Conservation (phyloP, 148 eudicot species). For the Rhododendron molle region DNA sequence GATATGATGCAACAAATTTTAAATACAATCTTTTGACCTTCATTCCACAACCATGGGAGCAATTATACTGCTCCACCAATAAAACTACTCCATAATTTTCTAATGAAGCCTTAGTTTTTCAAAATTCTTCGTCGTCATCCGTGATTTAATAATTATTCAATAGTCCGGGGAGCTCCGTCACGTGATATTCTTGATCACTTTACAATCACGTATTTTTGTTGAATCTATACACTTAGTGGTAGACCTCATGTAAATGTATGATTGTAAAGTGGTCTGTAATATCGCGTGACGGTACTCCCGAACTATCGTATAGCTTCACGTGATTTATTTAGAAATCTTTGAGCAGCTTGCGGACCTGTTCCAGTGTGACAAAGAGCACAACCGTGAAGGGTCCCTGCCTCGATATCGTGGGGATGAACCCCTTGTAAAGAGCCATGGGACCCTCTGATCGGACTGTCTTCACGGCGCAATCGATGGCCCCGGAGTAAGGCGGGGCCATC, state of each 20-base stretch:
- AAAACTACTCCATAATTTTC: background rate
- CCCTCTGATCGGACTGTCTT: conserved; percentile 33
- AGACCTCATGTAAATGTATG: too few relatives aligned
- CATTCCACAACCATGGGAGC: background rate
- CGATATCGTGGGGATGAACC: conserved; percentile 36
- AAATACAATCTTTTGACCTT: background rate
- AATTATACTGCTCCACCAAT: background rate
- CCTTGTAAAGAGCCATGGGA: conserved; percentile 37
- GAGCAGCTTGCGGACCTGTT: conserved; percentile 34
- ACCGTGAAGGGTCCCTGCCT: conserved; percentile 43
- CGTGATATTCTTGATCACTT: too few relatives aligned
- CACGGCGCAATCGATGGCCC: conserved; percentile 32
- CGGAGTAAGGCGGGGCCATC: conserved; percentile 29
- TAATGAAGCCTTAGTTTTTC: background rate
- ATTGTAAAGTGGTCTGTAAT: too few relatives aligned
- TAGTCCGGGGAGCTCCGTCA: too few relatives aligned
- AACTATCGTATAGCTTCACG: too few relatives aligned
- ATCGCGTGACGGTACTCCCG: too few relatives aligned
- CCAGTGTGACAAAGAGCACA: conserved; percentile 36
- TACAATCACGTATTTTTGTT: too few relatives aligned
- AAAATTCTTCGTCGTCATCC: background rate
- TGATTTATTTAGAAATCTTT: conserved; percentile 17
- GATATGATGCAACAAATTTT: background rate
- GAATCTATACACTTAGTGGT: too few relatives aligned
- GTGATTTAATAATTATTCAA: background rate